phyloP scores from a whole-genome alignment of 164 flowering plant genomes.

The Tetrastigma voinierianum region DNA sequence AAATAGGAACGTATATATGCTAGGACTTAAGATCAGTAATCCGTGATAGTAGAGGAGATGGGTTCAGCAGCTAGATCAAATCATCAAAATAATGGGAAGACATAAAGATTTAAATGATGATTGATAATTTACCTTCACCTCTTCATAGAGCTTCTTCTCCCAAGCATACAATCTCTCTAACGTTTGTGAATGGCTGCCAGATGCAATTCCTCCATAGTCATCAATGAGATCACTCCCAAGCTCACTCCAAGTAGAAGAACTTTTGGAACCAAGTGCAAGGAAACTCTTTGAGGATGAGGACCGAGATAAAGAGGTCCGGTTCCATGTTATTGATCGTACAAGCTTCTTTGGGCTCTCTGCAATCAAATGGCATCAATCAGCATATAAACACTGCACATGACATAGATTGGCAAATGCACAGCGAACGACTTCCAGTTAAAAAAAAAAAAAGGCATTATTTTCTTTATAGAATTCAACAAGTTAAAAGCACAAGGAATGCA shows the following conservation, averaged over 20 bases:
- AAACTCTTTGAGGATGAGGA: slow-evolving; percentile 18
- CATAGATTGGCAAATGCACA: background rate
- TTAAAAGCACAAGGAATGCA: background rate
- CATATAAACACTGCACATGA: background rate
- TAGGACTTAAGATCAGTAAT: too few species aligned
- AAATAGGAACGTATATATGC: too few species aligned
- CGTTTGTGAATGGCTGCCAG: slow-evolving; percentile 20
- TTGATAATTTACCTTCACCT: slow-evolving; percentile 20
- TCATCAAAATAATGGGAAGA: background rate
- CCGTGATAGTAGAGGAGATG: too few species aligned
- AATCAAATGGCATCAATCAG: background rate
- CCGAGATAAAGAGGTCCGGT: slow-evolving; percentile 6
- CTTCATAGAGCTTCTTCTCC: slow-evolving; percentile 23
- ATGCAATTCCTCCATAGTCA: slow-evolving; percentile 12
- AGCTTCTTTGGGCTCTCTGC: slow-evolving; percentile 18
- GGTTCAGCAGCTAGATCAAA: too few species aligned
- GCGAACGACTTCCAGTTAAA: background rate
- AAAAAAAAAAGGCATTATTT: background rate
- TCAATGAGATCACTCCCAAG: slow-evolving; percentile 6
- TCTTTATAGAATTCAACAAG: background rate
- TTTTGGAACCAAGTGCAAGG: slow-evolving; percentile 14
- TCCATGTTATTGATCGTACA: slow-evolving; percentile 9
- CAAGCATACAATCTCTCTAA: slow-evolving; percentile 18
- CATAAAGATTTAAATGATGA: background rate
- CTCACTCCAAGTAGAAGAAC: slow-evolving; percentile 16